phyloP scores from a whole-genome alignment of 345 rosid species.

The Gossypium arboreum region DNA sequence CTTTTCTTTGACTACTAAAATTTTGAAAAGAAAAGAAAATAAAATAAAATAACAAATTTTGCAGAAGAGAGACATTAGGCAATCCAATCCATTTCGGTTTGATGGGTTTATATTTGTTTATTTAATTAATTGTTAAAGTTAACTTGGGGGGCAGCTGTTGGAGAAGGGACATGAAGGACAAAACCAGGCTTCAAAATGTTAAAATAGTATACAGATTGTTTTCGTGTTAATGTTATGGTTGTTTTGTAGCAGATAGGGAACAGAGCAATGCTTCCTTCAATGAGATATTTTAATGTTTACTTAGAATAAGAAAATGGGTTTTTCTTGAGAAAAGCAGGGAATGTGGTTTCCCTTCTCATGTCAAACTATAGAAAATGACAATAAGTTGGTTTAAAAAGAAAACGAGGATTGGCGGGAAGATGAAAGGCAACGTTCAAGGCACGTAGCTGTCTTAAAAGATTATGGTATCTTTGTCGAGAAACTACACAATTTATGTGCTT shows the following conservation, averaged over 20 bases:
- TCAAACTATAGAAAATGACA: slow-evolving; percentile 5
- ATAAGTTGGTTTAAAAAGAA: not conserved
- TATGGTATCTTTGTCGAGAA: slow-evolving; percentile 34
- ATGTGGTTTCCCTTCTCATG: slow-evolving; percentile 5
- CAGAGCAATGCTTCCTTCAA: slow-evolving; percentile 12
- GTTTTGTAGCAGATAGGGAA: slow-evolving; percentile 14
- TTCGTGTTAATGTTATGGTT: slow-evolving; percentile 14
- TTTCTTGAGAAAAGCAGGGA: slow-evolving; percentile 5
- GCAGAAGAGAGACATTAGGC: not conserved
- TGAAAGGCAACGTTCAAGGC: slow-evolving; percentile 26
- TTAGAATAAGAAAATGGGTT: not conserved
- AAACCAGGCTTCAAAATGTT: slow-evolving; percentile 22
- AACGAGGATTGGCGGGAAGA: slow-evolving; percentile 20
- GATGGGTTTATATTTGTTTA: slow-evolving; percentile 1
- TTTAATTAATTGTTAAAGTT: not conserved
- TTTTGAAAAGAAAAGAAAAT: not conserved
- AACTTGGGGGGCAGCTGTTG: slow-evolving; percentile 6
- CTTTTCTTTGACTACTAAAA: not conserved
- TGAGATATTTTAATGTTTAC: slow-evolving; percentile 3
- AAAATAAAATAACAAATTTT: not conserved
- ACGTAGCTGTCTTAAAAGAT: slow-evolving; percentile 38
- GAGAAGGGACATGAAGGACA: slow-evolving; percentile 16
- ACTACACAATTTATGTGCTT: slow-evolving; percentile 19
- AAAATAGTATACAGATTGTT: slow-evolving; percentile 4
- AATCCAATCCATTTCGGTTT: slow-evolving; percentile 3